These are phyloP conservation scores for Zangia roseola DNA, from an alignment of 768 basidiomycete species.

Conservation along the genomic window DNA sequence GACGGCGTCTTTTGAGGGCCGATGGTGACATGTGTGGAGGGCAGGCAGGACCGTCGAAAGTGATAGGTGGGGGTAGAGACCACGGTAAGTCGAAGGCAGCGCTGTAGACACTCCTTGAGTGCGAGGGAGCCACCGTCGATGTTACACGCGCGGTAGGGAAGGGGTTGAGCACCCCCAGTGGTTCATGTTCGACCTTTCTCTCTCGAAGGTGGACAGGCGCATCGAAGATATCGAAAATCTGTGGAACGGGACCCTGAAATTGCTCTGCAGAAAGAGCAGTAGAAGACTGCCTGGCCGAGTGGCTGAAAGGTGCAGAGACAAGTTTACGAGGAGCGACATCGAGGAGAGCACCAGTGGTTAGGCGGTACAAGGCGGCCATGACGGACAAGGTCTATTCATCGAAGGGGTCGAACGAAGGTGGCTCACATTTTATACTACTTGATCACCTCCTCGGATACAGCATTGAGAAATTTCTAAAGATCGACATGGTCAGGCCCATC, in stretches of 20 bases:
- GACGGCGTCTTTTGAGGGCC: conserved; percentile 10
- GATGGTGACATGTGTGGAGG: conserved; percentile 24
- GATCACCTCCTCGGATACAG: not conserved
- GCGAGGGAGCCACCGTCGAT: conserved; percentile 9
- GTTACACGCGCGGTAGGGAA: conserved; percentile 1
- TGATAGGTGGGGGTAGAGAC: conserved; percentile 43
- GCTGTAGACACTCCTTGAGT: conserved; percentile 1
- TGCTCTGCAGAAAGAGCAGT: conserved; percentile 1
- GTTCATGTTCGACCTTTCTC: conserved; percentile 28
- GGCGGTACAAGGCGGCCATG: conserved; percentile 19
- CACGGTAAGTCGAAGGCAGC: conserved; percentile 18
- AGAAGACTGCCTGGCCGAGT: conserved; percentile 13
- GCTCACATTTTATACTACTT: conserved; percentile 18
- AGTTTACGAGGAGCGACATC: conserved; percentile 7
- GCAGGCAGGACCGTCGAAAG: conserved; percentile 51
- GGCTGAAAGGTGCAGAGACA: conserved; percentile 11
- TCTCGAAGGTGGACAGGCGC: conserved; percentile 42
- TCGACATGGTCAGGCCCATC: conserved; percentile 4
- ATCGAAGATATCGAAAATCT: conserved; percentile 54
- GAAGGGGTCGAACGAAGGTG: not conserved
- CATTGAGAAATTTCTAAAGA: conserved; percentile 1
- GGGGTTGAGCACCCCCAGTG: conserved; percentile 6
- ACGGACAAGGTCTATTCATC: not conserved
- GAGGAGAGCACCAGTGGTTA: conserved; percentile 5
- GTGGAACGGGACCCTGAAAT: conserved; percentile 15